These are phyloP conservation scores for Centaurea solstitialis DNA, from an alignment of 129 eudicot species.

Conservation along the genomic window DNA sequence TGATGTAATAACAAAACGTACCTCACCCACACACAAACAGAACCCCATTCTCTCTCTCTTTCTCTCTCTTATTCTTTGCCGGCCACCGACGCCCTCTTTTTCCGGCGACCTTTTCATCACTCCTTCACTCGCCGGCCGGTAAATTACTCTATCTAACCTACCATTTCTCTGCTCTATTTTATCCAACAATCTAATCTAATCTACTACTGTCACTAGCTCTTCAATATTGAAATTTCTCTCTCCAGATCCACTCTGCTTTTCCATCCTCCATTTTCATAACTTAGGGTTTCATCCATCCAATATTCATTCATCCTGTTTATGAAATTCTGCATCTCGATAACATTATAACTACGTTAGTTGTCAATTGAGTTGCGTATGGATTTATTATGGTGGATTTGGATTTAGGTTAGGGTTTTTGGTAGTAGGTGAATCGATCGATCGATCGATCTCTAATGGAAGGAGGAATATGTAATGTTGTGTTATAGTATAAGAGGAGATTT, in stretches of 20 bases:
- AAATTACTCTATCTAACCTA: neutral
- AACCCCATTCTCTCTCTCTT: slow-evolving; percentile 24
- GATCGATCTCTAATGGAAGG: slow-evolving; percentile 26
- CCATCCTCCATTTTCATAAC: neutral
- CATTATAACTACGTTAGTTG: neutral
- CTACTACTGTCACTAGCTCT: slow-evolving; percentile 14
- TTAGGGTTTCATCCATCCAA: slow-evolving; percentile 11
- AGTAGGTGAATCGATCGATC: too few relatives aligned
- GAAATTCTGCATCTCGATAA: slow-evolving; percentile 21
- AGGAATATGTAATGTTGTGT: slow-evolving; percentile 15
- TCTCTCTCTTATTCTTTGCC: slow-evolving; percentile 31
- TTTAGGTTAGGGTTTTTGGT: slow-evolving; percentile 11
- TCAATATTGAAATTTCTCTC: neutral
- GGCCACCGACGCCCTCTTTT: slow-evolving; percentile 35
- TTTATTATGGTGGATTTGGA: neutral
- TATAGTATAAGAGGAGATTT: slow-evolving; percentile 8
- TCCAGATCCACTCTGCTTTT: slow-evolving; percentile 21
- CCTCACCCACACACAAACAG: slow-evolving; percentile 25
- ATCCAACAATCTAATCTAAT: neutral
- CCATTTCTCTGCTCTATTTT: neutral
- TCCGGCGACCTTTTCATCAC: slow-evolving; percentile 31
- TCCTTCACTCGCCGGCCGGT: neutral
- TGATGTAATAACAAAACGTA: slow-evolving; percentile 16
- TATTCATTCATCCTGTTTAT: neutral
- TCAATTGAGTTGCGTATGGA: neutral